A percentile compares a stretch with the other conserved stretches of the same genome.
These are phyloP conservation scores for Leccinum aurantiacum DNA, from an alignment of 768 basidiomycete species.

Conservation along the genomic window DNA sequence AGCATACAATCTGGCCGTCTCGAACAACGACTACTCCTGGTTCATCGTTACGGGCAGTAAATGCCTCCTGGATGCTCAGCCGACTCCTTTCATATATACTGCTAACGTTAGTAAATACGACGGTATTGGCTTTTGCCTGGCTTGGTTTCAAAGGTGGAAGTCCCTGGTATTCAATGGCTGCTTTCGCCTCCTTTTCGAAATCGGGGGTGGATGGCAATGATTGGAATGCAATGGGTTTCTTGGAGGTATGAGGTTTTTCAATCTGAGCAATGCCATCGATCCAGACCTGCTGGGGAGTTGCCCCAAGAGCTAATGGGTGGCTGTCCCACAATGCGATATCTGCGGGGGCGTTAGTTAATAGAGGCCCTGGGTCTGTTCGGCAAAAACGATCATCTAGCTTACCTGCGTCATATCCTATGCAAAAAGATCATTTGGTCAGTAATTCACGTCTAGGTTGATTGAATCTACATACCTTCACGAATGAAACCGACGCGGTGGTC, in stretches of 20 bases:
- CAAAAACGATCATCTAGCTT: conserved; percentile 8
- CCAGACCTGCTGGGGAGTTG: conserved; percentile 77
- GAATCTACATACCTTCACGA: conserved; percentile 43
- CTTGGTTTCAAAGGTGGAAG: conserved; percentile 61
- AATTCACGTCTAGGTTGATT: neutral
- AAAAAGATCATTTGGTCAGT: neutral
- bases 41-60: conserved; percentile 11
- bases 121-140: conserved; percentile 35
- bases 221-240: conserved; percentile 59
- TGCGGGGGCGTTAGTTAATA: conserved; percentile 21
- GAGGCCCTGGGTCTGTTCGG: neutral
- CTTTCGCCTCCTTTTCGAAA: conserved; percentile 62
- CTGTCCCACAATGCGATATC: conserved; percentile 77
- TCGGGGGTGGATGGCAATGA: conserved; percentile 52
- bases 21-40: conserved; percentile 48
- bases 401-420: conserved; percentile 70
- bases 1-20: conserved; percentile 56
- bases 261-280: conserved; percentile 84
- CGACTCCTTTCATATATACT: conserved; percentile 44
- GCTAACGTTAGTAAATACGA: conserved; percentile 68
- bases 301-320: conserved; percentile 75
- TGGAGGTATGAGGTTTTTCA: conserved; percentile 41
- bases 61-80: conserved; percentile 23
- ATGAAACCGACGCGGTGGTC: conserved; percentile 72
- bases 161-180: conserved; percentile 63